Conservation (phyloP, 1,284 basidiomycete genomes). For the Porodaedalea pini region DNA sequence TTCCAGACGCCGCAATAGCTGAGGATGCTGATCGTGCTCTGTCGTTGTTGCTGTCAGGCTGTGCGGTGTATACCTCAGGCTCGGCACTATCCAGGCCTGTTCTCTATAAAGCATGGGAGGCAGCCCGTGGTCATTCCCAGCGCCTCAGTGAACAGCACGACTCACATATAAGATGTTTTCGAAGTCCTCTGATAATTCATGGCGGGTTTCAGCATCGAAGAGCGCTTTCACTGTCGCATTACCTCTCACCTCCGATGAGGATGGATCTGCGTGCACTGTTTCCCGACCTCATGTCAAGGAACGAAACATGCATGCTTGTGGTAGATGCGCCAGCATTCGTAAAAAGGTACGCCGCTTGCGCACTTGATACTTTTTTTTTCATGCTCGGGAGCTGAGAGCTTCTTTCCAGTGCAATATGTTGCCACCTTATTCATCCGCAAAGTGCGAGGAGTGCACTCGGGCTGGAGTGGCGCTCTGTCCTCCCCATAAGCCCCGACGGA, state of each 20-base stretch:
- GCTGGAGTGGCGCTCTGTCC: neutral
- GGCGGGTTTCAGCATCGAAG: neutral
- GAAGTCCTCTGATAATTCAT: neutral
- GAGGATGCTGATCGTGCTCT: too few relatives aligned
- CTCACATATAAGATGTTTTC: neutral
- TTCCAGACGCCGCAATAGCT: too few relatives aligned
- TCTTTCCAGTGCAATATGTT: neutral
- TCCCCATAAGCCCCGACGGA: neutral
- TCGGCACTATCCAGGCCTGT: too few relatives aligned
- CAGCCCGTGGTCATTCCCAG: too few relatives aligned
- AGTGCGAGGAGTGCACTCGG: neutral
- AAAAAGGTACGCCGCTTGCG: neutral
- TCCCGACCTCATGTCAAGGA: neutral
- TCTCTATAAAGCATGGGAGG: too few relatives aligned
- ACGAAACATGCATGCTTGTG: constrained; percentile 2
- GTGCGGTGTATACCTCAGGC: too few relatives aligned
- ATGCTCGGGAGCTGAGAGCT: neutral
- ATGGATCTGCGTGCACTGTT: neutral
- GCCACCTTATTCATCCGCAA: neutral
- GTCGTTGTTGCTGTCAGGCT: too few relatives aligned
- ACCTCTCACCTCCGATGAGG: neutral
- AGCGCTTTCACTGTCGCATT: neutral
- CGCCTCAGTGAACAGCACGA: too few relatives aligned
- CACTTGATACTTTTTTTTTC: neutral
- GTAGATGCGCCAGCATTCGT: neutral